phyloP scores from a whole-genome alignment of 441 rosid species.

The Isatis lusitanica region DNA sequence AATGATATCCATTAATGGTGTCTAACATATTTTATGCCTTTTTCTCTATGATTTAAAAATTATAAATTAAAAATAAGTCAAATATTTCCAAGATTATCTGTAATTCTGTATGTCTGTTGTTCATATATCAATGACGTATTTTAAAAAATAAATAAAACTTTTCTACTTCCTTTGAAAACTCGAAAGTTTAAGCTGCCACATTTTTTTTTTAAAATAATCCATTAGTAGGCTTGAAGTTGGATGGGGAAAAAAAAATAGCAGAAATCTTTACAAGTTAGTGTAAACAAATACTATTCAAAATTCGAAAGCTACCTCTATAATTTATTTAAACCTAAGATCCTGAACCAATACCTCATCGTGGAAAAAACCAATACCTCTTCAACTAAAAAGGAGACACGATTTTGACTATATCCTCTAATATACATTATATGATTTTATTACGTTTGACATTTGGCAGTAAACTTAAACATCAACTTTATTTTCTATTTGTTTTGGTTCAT shows the following conservation, averaged over 20 bases:
- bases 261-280: neutral
- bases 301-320: neutral
- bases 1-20: neutral
- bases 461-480: constrained; percentile 27
- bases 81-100: neutral
- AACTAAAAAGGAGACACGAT: constrained; percentile 20
- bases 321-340: neutral
- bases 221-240: neutral
- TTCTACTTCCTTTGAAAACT: too few relatives aligned
- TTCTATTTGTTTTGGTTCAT: neutral
- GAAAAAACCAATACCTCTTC: constrained; percentile 11
- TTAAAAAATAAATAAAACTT: too few relatives aligned
- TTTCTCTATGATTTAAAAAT: too few relatives aligned
- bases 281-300: neutral
- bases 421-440: neutral
- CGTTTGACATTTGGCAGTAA: constrained; percentile 21
- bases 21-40: neutral
- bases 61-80: too few relatives aligned
- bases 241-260: neutral
- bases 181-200: neutral
- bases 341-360: neutral
- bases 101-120: neutral
- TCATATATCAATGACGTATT: neutral
- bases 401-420: neutral
- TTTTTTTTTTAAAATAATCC: neutral